Conservation (phyloP, 2,329 filamentous ascomycete species). For the Beauveria varroae region DNA sequence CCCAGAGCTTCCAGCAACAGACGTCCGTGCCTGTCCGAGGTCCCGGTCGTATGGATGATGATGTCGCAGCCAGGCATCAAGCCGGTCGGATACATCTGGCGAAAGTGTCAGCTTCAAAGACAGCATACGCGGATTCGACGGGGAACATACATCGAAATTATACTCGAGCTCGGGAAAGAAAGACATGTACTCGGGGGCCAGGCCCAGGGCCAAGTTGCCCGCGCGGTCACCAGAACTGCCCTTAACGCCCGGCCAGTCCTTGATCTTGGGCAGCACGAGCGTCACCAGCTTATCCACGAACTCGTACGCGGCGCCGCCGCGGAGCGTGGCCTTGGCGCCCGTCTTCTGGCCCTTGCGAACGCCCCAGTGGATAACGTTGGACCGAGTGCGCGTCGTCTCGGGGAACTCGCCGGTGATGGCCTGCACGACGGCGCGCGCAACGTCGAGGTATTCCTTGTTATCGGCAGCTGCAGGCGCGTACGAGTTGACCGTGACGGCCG, state of each 20-base stretch:
- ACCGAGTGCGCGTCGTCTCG: constrained; percentile 59
- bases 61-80: constrained; percentile 84
- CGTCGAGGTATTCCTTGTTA: constrained; percentile 69
- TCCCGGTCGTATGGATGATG: constrained; percentile 76
- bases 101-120: constrained; percentile 11
- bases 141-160: constrained; percentile 76
- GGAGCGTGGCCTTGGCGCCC: constrained; percentile 69
- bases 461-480: constrained; percentile 62
- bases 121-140: neutral
- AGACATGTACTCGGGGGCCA: constrained; percentile 66
- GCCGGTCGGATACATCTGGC: constrained; percentile 50
- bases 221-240: constrained; percentile 70
- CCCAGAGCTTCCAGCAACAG: constrained; percentile 49
- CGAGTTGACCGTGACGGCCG: constrained; percentile 72
- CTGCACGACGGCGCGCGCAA: constrained; percentile 77
- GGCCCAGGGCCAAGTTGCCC: constrained; percentile 80
- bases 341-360: constrained; percentile 64
- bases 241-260: constrained; percentile 76
- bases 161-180: constrained; percentile 91
- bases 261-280: constrained; percentile 87
- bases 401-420: constrained; percentile 75
- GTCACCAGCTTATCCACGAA: constrained; percentile 88
- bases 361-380: constrained; percentile 67
- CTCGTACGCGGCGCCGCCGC: constrained; percentile 75
- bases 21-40: constrained; percentile 75